A percentile compares a stretch with the other conserved stretches of the same genome.
These are phyloP conservation scores for Physocladia obscura DNA, from an alignment of 192 early-diverging fungal species.

Conservation along the genomic window DNA sequence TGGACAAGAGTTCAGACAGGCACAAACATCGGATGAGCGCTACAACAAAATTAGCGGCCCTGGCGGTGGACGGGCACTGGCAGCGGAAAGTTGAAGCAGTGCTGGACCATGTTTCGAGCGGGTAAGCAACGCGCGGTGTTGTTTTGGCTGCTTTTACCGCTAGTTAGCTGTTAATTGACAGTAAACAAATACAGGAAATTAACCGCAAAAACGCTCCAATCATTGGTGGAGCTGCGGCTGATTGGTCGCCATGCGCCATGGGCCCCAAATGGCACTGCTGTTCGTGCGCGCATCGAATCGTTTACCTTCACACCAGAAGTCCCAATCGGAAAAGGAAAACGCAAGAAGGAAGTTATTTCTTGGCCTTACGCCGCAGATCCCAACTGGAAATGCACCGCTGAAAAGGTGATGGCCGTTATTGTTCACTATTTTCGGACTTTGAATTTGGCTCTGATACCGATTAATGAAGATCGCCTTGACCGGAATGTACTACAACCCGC, in stretches of 20 bases:
- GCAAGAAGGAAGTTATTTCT: not conserved
- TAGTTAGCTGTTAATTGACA: too few relatives aligned
- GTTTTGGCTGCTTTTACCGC: too few relatives aligned
- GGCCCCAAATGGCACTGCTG: not conserved
- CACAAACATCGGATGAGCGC: too few relatives aligned
- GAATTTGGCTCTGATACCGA: not conserved
- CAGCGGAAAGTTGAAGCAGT: too few relatives aligned
- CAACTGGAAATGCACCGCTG: constrained; percentile 8
- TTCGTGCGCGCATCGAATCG: not conserved
- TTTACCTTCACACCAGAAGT: not conserved
- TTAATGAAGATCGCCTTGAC: constrained; percentile 5
- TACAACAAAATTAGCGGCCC: too few relatives aligned
- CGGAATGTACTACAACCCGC: constrained; percentile 19
- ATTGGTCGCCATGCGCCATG: not conserved
- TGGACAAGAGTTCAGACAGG: too few relatives aligned
- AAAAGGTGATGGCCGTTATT: constrained; percentile 9
- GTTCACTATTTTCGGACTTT: not conserved
- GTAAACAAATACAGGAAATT: not conserved
- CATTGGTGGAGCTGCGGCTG: not conserved
- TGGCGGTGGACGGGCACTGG: too few relatives aligned
- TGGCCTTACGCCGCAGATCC: constrained; percentile 3
- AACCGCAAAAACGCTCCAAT: not conserved
- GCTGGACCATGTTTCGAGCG: too few relatives aligned
- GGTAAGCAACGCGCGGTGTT: too few relatives aligned
- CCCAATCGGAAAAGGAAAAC: constrained; percentile 4